Base-by-base conservation (phyloP, 1,139 yeast genomes). In the Protomyces lactucae-debilis region DNA sequence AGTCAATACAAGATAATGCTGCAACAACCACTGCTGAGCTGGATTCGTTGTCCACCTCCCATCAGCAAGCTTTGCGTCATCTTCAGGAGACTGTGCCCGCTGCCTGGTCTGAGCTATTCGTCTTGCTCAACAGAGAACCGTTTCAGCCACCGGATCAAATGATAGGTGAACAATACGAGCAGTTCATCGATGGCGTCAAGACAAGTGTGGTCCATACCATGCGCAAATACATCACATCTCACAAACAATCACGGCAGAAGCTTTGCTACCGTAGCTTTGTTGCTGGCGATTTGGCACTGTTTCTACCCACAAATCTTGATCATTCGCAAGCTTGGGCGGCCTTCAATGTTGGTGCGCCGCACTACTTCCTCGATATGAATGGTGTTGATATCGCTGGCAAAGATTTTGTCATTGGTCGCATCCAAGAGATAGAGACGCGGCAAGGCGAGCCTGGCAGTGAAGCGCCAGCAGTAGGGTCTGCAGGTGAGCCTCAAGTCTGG, bases 261-360 rank as follows among this genome's bases (percentile, higher is more conserved):
- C 77, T 84, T 3, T 75, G 85, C 1, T 77, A 83, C 72, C 78
- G 77, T 65, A 77, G 78, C 64, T 84, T 84, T 71, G 76, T 76
- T 60, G 71, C 71, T 10, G 81, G 80, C 12, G 87, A 83, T 70
- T 73, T 83, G 68, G 85, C 82, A 0, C 73, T 84, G 46, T 84
- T 84, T 69, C 74, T 84, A 61, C 85, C 85, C 3, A 83, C 86
- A 0, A 72, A 80, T 3, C 82, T 79, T 28, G 57, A 48, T 14
- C 72, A 52, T 25, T 54, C 52, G 21, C 60, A 65, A 35, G 61
- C 59, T 14, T 60, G 64, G 64, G 64, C 64, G 10, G 59, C 64
- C 12, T 60, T 60, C 55, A 60, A 54, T 14, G 64, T 60, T n/a
- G 64, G 64, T 3, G 63, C 63, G 4, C 63, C 63, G 5, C 63